Percentiles rank a stretch among this genome's conserved stretches.
Conservation (phyloP, 805 yeast species). For the Diddensiella caesifluorescens region DNA sequence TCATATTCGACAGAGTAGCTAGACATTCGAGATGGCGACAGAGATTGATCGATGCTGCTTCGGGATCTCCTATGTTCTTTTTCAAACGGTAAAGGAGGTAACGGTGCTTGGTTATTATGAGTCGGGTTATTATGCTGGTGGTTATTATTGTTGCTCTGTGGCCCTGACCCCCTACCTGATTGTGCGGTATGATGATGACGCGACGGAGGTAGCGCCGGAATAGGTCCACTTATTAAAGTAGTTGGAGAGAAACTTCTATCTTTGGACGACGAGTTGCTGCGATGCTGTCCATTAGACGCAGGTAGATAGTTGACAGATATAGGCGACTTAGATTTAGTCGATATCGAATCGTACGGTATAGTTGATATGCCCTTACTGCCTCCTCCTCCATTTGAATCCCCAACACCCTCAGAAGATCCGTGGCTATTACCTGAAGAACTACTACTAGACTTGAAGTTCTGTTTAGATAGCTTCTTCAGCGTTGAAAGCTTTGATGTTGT, state of each 20-base stretch:
- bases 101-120: neutral
- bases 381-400: neutral
- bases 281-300: slow-evolving; percentile 6
- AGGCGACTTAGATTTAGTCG: slow-evolving; percentile 21
- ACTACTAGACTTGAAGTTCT: neutral
- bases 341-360: slow-evolving; percentile 23
- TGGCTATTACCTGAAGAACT: neutral
- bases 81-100: slow-evolving; percentile 4
- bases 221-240: slow-evolving; percentile 23
- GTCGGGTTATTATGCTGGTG: slow-evolving; percentile 1
- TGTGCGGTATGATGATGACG: slow-evolving; percentile 3
- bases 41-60: neutral
- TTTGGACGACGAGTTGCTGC: slow-evolving; percentile 12
- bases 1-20: neutral
- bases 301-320: slow-evolving; percentile 25
- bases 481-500: slow-evolving; percentile 10
- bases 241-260: slow-evolving; percentile 21
- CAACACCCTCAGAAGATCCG: neutral
- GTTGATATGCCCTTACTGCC: slow-evolving; percentile 12
- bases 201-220: slow-evolving; percentile 25
- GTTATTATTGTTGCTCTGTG: slow-evolving; percentile 2
- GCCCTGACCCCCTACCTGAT: neutral
- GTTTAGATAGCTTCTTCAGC: slow-evolving; percentile 12
- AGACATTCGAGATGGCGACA: slow-evolving; percentile 4
- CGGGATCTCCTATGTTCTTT: slow-evolving; percentile 2